Evolutionary conservation across 2,329 filamentous ascomycete genomes (phyloP).

Genomic region (Talaromyces marneffei): DNA sequence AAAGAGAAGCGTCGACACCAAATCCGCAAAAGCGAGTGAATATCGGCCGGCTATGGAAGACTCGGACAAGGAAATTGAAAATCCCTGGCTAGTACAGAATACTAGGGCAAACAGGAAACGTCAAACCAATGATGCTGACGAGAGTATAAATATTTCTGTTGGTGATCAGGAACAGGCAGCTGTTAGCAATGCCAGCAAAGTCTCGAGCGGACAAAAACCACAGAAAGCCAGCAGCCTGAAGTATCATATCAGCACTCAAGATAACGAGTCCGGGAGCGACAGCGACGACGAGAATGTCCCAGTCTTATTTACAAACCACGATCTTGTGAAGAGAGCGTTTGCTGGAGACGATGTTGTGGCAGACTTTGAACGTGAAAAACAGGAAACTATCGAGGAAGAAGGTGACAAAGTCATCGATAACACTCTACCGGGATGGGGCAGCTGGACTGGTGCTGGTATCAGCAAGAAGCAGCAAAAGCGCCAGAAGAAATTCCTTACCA

Average conservation of each 20-base stretch:
- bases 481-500: conserved; percentile 48
- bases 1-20: not conserved
- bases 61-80: conserved; percentile 26
- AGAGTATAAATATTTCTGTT: conserved; percentile 12
- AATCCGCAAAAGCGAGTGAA: not conserved
- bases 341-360: conserved; percentile 78
- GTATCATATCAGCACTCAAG: conserved; percentile 15
- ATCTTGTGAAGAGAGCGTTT: conserved; percentile 76
- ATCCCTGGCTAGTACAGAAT: conserved; percentile 35
- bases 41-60: conserved; percentile 9
- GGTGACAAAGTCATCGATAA: conserved; percentile 77
- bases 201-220: conserved; percentile 12
- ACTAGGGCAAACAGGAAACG: conserved; percentile 33
- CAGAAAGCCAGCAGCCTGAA: conserved; percentile 5
- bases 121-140: conserved; percentile 23
- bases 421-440: conserved; percentile 90
- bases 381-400: conserved; percentile 63
- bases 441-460: conserved; percentile 80
- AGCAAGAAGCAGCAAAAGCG: conserved; percentile 60
- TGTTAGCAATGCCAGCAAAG: conserved; percentile 20
- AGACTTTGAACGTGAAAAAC: conserved; percentile 78
- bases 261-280: conserved; percentile 40
- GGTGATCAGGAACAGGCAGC: conserved; percentile 15
- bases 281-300: conserved; percentile 39
- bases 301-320: conserved; percentile 48